These are phyloP conservation scores for Pseudonitzschia multistriata DNA, from an alignment of 108 stramenopile species.

Conservation along the genomic window DNA sequence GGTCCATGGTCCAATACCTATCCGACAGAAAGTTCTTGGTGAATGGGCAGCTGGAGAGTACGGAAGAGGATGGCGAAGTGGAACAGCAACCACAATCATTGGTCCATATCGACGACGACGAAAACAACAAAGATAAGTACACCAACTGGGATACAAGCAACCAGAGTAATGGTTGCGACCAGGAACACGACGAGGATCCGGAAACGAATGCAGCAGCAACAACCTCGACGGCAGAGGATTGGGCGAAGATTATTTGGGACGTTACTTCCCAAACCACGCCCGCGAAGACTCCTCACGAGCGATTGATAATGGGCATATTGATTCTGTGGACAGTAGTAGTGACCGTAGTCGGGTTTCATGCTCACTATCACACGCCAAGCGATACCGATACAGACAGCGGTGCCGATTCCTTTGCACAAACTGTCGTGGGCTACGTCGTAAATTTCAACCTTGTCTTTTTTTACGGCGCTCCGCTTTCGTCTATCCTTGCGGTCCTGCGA, in stretches of 20 bases:
- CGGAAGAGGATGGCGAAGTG: background rate
- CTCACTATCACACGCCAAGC: background rate
- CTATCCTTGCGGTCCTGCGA: constrained; percentile 55
- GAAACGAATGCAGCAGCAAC: constrained; percentile 9
- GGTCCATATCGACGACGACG: constrained; percentile 6
- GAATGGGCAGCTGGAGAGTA: background rate
- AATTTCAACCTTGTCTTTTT: constrained; percentile 80
- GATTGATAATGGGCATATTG: constrained; percentile 47
- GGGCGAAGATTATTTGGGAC: constrained; percentile 49
- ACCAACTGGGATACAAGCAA: background rate
- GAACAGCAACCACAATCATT: background rate
- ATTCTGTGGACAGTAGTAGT: constrained; percentile 50
- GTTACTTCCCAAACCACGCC: constrained; percentile 57
- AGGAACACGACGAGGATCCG: background rate
- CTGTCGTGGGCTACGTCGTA: constrained; percentile 58
- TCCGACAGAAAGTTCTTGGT: background rate
- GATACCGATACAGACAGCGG: background rate
- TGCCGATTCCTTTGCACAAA: constrained; percentile 15
- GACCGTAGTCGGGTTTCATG: constrained; percentile 23
- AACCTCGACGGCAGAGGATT: constrained; percentile 15
- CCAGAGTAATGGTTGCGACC: background rate
- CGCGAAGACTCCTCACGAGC: constrained; percentile 66
- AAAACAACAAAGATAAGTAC: constrained; percentile 20
- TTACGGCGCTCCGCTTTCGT: constrained; percentile 80
- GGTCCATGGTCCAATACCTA: constrained; percentile 39